Percentiles rank a stretch among this genome's conserved stretches.
These are phyloP conservation scores for Raphidocelis subcapitata DNA, from an alignment of 139 green algal genomes.

Conservation along the genomic window DNA sequence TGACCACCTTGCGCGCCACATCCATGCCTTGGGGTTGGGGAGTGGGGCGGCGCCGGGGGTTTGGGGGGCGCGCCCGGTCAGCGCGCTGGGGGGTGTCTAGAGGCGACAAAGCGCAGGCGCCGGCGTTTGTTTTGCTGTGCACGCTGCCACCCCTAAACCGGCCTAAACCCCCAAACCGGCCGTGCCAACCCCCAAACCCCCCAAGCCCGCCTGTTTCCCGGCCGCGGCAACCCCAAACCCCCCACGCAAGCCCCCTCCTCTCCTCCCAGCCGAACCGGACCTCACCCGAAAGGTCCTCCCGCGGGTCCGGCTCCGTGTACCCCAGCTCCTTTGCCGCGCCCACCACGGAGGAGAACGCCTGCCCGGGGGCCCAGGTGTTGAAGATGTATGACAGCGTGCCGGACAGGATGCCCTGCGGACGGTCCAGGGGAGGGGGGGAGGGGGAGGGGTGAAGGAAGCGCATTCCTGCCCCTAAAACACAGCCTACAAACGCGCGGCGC, in stretches of 20 bases:
- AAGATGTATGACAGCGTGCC: slow-evolving; percentile 60
- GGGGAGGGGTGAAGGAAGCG: no score
- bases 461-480: no score
- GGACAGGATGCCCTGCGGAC: slow-evolving; percentile 80
- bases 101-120: neutral
- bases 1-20: slow-evolving; percentile 96
- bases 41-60: no score
- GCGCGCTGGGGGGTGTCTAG: neutral
- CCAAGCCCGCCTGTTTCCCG: neutral
- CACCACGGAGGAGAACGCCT: slow-evolving; percentile 61
- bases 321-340: slow-evolving; percentile 75
- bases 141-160: neutral
- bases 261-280: no score
- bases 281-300: slow-evolving; percentile 87
- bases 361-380: neutral
- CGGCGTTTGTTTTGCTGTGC: neutral
- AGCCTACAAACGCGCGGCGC: no score
- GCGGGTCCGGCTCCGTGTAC: slow-evolving; percentile 97
- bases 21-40: no score
- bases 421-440: no score
- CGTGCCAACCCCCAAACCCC: neutral
- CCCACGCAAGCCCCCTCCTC: neutral
- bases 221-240: neutral
- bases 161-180: neutral
- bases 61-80: slow-evolving; percentile 3